These are phyloP conservation scores for Seiridium unicorne DNA, from an alignment of 2,329 filamentous ascomycete species.

Conservation along the genomic window DNA sequence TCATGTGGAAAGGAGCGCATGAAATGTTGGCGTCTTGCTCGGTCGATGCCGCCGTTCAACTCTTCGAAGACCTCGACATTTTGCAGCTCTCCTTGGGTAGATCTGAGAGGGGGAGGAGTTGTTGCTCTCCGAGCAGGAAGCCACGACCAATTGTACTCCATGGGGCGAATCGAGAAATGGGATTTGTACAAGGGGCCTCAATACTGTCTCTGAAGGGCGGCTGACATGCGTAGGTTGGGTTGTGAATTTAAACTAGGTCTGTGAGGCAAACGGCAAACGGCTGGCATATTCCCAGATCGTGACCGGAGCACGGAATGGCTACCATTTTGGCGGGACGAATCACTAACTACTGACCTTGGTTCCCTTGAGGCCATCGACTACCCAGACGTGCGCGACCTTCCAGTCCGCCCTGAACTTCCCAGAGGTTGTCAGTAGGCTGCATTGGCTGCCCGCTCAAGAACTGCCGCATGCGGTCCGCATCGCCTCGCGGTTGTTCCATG, in stretches of 20 bases:
- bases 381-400: not conserved
- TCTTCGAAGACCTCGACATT: slow-evolving; percentile 1
- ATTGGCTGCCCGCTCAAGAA: not conserved
- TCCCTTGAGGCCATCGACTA: not conserved
- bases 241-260: too few species aligned
- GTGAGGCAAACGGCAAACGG: too few species aligned
- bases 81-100: not conserved
- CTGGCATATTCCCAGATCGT: too few species aligned
- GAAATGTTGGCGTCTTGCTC: not conserved
- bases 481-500: not conserved
- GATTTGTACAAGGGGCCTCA: too few species aligned
- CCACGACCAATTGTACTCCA: slow-evolving; percentile 8
- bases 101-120: not conserved
- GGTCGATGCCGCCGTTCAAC: slow-evolving; percentile 5
- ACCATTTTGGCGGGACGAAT: not conserved
- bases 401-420: not conserved
- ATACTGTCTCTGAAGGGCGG: not conserved
- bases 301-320: not conserved
- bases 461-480: not conserved
- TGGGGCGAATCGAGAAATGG: not conserved
- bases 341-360: not conserved
- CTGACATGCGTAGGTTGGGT: too few species aligned
- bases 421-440: not conserved
- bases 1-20: slow-evolving; percentile 8
- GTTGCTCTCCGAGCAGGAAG: not conserved